phyloP scores from a whole-genome alignment of 2,329 filamentous ascomycete genomes.

The Sclerotinia borealis region DNA sequence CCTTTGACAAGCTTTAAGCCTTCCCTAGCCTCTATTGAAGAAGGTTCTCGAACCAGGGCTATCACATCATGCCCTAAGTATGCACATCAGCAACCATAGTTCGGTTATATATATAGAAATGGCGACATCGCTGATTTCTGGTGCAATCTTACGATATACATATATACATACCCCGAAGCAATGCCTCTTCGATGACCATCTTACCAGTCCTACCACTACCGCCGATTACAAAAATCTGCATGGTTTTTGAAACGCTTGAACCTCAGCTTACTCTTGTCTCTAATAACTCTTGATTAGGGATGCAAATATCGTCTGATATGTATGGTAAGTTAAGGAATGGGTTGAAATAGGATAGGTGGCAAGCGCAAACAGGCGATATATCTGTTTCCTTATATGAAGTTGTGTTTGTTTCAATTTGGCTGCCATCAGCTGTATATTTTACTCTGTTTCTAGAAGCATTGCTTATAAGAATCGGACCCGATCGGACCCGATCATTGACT shows the following conservation, averaged over 20 bases:
- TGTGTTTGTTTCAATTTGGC: not conserved
- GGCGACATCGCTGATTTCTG: not conserved
- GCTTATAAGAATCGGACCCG: not conserved
- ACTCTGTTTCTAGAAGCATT: not conserved
- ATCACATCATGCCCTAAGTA: conserved; percentile 37
- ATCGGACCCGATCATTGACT: not conserved
- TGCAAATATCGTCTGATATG: not conserved
- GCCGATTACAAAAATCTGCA: conserved; percentile 38
- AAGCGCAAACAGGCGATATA: not conserved
- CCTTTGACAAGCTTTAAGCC: conserved; percentile 38
- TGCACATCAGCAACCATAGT: not conserved
- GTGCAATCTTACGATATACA: conserved; percentile 3
- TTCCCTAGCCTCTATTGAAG: conserved; percentile 29
- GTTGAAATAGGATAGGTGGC: not conserved
- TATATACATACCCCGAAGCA: conserved; percentile 12
- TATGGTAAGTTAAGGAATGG: not conserved
- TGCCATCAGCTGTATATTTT: not conserved
- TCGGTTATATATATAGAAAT: not conserved
- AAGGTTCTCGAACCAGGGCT: conserved; percentile 39
- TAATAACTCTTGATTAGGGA: not conserved
- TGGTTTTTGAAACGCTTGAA: conserved; percentile 8
- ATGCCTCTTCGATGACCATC: conserved; percentile 37
- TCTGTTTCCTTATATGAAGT: not conserved
- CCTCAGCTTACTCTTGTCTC: not conserved
- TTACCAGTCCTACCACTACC: conserved; percentile 43